phyloP scores from a whole-genome alignment of 495 filamentous ascomycete genomes.

The Penicillium steckii region DNA sequence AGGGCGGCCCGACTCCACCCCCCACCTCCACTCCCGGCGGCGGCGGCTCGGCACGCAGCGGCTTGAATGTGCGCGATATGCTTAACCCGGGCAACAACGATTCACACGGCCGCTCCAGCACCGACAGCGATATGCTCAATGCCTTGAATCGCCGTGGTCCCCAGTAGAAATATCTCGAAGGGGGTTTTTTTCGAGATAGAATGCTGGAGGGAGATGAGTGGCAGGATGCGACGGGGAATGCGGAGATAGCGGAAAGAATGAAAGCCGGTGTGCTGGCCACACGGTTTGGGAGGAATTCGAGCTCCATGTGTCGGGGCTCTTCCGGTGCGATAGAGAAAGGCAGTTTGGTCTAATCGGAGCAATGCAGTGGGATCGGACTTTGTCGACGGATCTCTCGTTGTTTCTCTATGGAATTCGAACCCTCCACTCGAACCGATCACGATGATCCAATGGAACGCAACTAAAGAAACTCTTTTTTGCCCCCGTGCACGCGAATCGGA shows the following conservation, averaged over 20 bases:
- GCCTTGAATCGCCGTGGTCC: conserved; percentile 48
- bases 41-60: conserved; percentile 39
- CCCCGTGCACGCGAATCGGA: not conserved
- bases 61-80: conserved; percentile 55
- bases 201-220: conserved; percentile 3
- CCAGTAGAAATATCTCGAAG: conserved; percentile 4
- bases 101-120: conserved; percentile 47
- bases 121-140: conserved; percentile 58
- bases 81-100: conserved; percentile 40
- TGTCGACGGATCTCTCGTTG: not conserved
- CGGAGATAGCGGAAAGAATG: conserved; percentile 14
- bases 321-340: conserved; percentile 8
- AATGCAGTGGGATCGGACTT: not conserved
- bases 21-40: conserved; percentile 36
- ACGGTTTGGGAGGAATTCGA: conserved; percentile 17
- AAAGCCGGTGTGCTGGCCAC: conserved; percentile 30
- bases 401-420: not conserved
- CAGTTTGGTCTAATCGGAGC: conserved; percentile 10
- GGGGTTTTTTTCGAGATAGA: no score
- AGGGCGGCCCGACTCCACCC: conserved; percentile 13
- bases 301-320: conserved; percentile 19
- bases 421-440: not conserved
- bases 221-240: conserved; percentile 7
- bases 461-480: not conserved
- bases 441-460: not conserved